phyloP scores from a whole-genome alignment of 805 yeast species.

The Myxozyma neotropica region DNA sequence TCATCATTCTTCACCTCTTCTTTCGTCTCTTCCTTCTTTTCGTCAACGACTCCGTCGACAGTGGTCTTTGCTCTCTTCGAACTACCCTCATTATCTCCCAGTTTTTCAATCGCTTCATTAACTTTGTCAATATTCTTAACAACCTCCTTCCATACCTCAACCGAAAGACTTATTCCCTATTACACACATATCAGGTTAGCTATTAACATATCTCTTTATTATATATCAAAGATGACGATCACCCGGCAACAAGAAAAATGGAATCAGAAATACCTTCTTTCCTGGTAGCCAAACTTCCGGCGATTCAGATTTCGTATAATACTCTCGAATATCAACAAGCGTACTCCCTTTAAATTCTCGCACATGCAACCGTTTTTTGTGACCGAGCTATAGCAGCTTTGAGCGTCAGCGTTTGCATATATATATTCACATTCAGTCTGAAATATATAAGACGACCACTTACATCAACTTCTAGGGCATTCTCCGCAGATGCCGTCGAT shows the following conservation, averaged over 20 bases:
- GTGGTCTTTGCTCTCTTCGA: background rate
- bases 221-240: no score
- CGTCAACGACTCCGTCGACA: constrained; percentile 4
- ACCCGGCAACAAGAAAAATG: no score
- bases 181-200: no score
- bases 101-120: constrained; percentile 33
- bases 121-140: constrained; percentile 31
- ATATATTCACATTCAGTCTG: background rate
- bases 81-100: constrained; percentile 12
- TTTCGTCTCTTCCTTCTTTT: background rate
- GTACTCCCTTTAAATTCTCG: constrained; percentile 66
- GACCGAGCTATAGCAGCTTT: constrained; percentile 48
- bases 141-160: constrained; percentile 37
- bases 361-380: constrained; percentile 71
- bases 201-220: no score
- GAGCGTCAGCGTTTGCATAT: no score
- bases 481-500: background rate
- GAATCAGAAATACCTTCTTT: constrained; percentile 57
- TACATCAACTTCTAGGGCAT: background rate
- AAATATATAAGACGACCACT: background rate
- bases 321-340: constrained; percentile 84
- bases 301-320: constrained; percentile 55
- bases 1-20: no score
- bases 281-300: constrained; percentile 59
- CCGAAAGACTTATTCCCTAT: constrained; percentile 41